phyloP scores from a whole-genome alignment of 108 stramenopile genomes.

The Cyclotella cryptica region DNA sequence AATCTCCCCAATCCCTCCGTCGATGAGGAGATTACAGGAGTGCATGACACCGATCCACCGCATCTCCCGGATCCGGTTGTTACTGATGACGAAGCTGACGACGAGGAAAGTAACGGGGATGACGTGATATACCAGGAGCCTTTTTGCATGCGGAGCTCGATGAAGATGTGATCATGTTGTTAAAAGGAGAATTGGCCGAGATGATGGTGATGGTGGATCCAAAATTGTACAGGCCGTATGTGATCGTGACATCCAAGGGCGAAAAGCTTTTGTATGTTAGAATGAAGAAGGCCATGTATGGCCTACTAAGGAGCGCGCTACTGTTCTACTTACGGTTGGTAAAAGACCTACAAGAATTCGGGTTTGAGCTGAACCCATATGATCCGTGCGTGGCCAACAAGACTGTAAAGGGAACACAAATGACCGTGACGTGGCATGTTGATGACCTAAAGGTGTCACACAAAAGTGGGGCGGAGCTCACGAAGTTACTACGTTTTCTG shows the following conservation, averaged over 20 bases:
- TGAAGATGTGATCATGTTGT: neutral
- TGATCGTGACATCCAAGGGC: too few species aligned
- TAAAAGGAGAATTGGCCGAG: neutral
- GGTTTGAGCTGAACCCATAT: conserved; percentile 3
- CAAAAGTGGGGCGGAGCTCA: too few species aligned
- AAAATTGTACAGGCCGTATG: too few species aligned
- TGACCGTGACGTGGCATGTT: neutral
- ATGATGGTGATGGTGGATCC: too few species aligned
- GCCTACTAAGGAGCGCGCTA: conserved; percentile 7
- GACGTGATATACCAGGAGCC: neutral
- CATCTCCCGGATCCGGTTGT: neutral
- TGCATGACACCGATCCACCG: too few species aligned
- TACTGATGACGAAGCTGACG: conserved; percentile 6
- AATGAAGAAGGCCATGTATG: too few species aligned
- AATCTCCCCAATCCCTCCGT: neutral
- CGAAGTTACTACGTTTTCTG: too few species aligned
- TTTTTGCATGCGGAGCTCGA: neutral
- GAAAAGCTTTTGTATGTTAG: too few species aligned
- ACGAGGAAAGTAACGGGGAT: conserved; percentile 5
- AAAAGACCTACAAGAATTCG: neutral
- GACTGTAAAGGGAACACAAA: neutral
- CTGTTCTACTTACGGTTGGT: conserved; percentile 5
- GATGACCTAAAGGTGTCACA: neutral
- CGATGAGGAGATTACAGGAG: conserved; percentile 13
- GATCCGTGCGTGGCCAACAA: neutral